Conservation (phyloP, 495 filamentous ascomycete species). For the Lineolata rhizophorae region DNA sequence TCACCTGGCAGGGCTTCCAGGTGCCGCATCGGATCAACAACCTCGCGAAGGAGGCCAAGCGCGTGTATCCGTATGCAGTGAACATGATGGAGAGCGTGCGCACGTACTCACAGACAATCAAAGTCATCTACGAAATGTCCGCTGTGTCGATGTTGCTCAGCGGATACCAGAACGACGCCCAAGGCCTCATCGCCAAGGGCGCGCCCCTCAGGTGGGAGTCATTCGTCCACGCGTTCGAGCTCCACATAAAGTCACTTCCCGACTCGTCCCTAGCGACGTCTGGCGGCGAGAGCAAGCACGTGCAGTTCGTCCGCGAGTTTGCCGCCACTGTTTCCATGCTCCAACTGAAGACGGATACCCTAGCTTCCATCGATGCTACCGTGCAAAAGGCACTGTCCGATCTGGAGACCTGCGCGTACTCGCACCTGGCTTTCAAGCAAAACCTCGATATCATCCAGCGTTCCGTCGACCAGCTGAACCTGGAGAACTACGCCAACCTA, state of each 20-base stretch:
- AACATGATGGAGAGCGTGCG: slow-evolving; percentile 95
- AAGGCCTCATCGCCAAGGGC: slow-evolving; percentile 61
- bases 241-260: slow-evolving; percentile 39
- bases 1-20: slow-evolving; percentile 78
- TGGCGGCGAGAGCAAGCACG: slow-evolving; percentile 64
- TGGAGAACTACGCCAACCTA: slow-evolving; percentile 88
- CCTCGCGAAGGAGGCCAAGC: slow-evolving; percentile 87
- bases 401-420: slow-evolving; percentile 69
- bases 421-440: slow-evolving; percentile 47
- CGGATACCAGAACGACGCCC: slow-evolving; percentile 76
- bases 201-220: slow-evolving; percentile 87
- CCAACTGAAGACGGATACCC: slow-evolving; percentile 59
- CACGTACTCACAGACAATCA: slow-evolving; percentile 68
- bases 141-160: slow-evolving; percentile 70
- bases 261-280: slow-evolving; percentile 15
- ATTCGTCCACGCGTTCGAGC: slow-evolving; percentile 87
- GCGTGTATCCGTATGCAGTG: slow-evolving; percentile 92
- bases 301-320: slow-evolving; percentile 89
- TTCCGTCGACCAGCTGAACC: slow-evolving; percentile 80
- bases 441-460: slow-evolving; percentile 70
- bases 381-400: slow-evolving; percentile 66
- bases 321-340: slow-evolving; percentile 62
- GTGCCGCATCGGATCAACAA: slow-evolving; percentile 88
- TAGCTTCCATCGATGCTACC: slow-evolving; percentile 57
- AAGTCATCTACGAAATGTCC: slow-evolving; percentile 58